These are phyloP conservation scores for Sextonia rubra DNA, from an alignment of 164 flowering plant genomes.

Conservation along the genomic window DNA sequence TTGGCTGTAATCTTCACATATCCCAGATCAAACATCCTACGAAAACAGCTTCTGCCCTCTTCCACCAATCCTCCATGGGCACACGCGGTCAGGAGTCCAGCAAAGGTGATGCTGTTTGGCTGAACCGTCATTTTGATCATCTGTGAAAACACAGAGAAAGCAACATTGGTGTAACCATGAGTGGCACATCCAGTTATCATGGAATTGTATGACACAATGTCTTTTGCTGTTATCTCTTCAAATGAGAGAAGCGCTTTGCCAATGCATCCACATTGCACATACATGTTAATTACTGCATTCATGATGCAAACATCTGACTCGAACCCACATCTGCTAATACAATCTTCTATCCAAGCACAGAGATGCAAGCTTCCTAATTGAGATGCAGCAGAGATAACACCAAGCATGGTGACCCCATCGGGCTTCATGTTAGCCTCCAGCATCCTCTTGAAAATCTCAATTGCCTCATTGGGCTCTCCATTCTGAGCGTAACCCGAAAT, in stretches of 20 bases:
- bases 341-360: not conserved
- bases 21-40: constrained; percentile 12
- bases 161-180: constrained; percentile 15
- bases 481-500: constrained; percentile 13
- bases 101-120: constrained; percentile 17
- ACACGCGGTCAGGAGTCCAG: constrained; percentile 13
- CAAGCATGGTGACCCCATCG: not conserved
- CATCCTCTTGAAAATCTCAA: not conserved
- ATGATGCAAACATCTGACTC: not conserved
- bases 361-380: constrained; percentile 9
- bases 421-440: not conserved
- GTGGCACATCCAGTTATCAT: constrained; percentile 21
- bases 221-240: constrained; percentile 10
- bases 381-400: constrained; percentile 3
- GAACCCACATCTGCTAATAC: not conserved
- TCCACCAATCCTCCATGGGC: constrained; percentile 20
- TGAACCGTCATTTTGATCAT: constrained; percentile 11
- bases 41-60: constrained; percentile 14
- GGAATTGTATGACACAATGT: constrained; percentile 15
- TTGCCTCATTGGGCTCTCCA: not conserved
- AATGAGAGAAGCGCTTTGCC: constrained; percentile 6
- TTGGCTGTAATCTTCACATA: constrained; percentile 7
- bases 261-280: constrained; percentile 15
- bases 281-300: constrained; percentile 13
- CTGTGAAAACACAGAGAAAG: constrained; percentile 11